phyloP scores from a whole-genome alignment of 2,329 filamentous ascomycete species.

The Clathrospora elynae region DNA sequence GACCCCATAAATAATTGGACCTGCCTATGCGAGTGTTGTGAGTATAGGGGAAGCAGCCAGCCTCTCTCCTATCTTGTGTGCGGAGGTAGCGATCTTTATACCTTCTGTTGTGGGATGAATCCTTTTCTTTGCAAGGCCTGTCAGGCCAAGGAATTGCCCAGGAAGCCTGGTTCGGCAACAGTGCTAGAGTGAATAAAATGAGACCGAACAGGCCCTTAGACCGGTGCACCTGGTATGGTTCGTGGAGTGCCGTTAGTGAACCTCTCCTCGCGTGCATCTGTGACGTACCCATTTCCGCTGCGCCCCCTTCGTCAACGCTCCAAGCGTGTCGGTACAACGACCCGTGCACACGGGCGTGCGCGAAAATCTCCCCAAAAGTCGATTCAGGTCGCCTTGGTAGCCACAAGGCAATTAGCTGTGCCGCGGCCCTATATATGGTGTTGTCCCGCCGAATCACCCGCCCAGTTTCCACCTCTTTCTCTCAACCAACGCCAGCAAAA shows the following conservation, averaged over 20 bases:
- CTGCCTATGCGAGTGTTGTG: too few relatives aligned
- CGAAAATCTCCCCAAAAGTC: constrained; percentile 12
- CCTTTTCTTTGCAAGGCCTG: too few relatives aligned
- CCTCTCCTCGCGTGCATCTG: constrained; percentile 10
- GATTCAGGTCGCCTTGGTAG: constrained; percentile 10
- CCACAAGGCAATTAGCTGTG: constrained; percentile 1
- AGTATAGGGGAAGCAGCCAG: too few relatives aligned
- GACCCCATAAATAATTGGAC: too few relatives aligned
- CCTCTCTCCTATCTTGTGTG: too few relatives aligned
- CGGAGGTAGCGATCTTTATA: too few relatives aligned
- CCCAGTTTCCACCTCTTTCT: constrained; percentile 6
- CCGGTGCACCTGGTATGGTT: neutral
- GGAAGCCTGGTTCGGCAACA: too few relatives aligned
- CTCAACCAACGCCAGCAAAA: constrained; percentile 4
- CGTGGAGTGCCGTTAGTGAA: too few relatives aligned
- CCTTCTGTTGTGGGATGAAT: too few relatives aligned
- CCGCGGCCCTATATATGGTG: constrained; percentile 16
- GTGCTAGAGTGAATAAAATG: too few relatives aligned
- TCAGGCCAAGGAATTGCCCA: too few relatives aligned
- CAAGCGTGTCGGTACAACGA: constrained; percentile 7
- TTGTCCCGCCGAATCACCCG: constrained; percentile 8
- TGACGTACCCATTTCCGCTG: constrained; percentile 16
- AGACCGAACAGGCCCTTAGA: too few relatives aligned
- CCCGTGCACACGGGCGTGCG: constrained; percentile 18
- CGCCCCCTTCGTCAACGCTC: constrained; percentile 18